phyloP scores from a whole-genome alignment of 306 rosid genomes.

The Casuarina glauca region DNA sequence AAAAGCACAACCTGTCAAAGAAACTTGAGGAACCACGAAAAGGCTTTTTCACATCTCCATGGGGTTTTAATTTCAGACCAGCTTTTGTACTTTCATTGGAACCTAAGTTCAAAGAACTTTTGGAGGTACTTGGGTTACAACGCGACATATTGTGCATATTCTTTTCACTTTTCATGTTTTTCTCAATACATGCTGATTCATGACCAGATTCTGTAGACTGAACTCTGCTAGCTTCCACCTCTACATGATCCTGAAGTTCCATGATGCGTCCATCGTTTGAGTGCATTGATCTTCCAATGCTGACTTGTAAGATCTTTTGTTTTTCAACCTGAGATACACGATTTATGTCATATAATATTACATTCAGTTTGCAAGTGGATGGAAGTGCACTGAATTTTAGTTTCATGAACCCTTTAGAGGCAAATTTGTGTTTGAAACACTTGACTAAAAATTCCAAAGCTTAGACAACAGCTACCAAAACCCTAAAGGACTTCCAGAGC shows the following conservation, averaged over 20 bases:
- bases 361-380: not conserved
- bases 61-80: slow-evolving; percentile 30
- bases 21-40: slow-evolving; percentile 52
- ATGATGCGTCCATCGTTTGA: slow-evolving; percentile 39
- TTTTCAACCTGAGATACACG: slow-evolving; percentile 71
- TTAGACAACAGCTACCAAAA: not conserved
- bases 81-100: slow-evolving; percentile 28
- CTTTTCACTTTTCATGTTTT: slow-evolving; percentile 36
- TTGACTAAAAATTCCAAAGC: slow-evolving; percentile 2
- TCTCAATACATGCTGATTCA: slow-evolving; percentile 28
- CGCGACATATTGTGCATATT: slow-evolving; percentile 30
- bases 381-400: not conserved
- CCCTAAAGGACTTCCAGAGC: not conserved
- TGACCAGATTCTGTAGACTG: slow-evolving; percentile 35
- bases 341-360: not conserved
- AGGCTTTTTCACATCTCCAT: slow-evolving; percentile 47
- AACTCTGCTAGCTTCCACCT: slow-evolving; percentile 28
- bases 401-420: not conserved
- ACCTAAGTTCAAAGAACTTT: slow-evolving; percentile 34
- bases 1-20: slow-evolving; percentile 63
- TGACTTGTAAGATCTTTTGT: slow-evolving; percentile 71
- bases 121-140: slow-evolving; percentile 39
- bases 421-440: not conserved
- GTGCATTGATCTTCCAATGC: slow-evolving; percentile 41
- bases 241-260: slow-evolving; percentile 34